Base-by-base conservation (phyloP, 1,139 yeast genomes). In the Yamadazyma taylorii region DNA sequence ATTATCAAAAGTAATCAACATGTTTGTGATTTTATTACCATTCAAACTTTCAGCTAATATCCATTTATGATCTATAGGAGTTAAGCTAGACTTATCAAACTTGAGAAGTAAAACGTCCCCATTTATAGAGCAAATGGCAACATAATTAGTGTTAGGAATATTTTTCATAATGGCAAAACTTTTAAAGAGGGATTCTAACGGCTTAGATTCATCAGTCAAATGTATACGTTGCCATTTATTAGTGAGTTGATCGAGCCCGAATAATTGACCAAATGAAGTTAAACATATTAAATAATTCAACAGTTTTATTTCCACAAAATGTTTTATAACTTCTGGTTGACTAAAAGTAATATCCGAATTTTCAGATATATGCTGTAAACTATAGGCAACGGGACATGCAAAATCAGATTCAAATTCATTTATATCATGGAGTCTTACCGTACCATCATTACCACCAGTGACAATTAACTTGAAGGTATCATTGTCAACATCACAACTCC, bases 401-500 rank as follows among this genome's bases (percentile, higher is more conserved):
- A 47, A 47, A 3, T 15, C 56, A 53, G 40, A 33, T 5, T 26
- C 37, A 8, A 41, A 24, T 15, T 36, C 34, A 36, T 52, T 47
- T 22, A 85, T 55, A 51, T 83, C 84, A 51, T 81, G 79, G 5
- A 85, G 46, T 39, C 86, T 68, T 2, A 89, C 62, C 46, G 86
- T 74, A 1, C 97, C 97, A 58, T 89, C 97, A 33, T 95, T 92
- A 27, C 97, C 97, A 30, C 95, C 90, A 12, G 90, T 82, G 1
- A 79, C 88, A 16, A 82, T 78, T 9, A 81, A 51, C 24, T 65
- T n/a, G n/a, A n/a, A 54, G 32, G 66, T 55, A 3, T 58, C 51
- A 36, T 66, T 69, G 39, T 75, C 70, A 0, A 85, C 69, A 40
- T 83, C 90, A 5, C 86, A 78, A 26, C 88, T 76, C 98, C 98